These are phyloP conservation scores for Fomitopsis pinicola DNA, from an alignment of 1,284 basidiomycete species.

Conservation along the genomic window DNA sequence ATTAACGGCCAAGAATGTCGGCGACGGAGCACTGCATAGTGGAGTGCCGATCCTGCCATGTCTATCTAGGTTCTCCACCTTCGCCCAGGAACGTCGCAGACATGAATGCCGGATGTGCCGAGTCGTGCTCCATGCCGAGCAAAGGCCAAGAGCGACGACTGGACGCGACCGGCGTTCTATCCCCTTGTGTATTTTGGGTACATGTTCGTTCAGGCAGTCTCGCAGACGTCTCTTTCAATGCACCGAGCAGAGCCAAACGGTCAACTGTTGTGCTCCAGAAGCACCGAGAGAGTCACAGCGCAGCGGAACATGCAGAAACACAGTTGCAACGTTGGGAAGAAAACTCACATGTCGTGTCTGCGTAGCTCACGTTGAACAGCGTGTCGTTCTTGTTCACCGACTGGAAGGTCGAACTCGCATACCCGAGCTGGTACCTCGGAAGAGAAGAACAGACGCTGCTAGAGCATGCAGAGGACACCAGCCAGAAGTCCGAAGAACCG, in stretches of 20 bases:
- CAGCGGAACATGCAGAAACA: too few species aligned
- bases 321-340: background rate
- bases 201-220: background rate
- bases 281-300: too few species aligned
- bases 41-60: background rate
- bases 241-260: background rate
- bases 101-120: background rate
- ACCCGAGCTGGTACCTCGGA: constrained; percentile 64
- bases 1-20: background rate
- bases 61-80: background rate
- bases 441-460: constrained; percentile 46
- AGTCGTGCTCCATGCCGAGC: background rate
- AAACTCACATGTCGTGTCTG: constrained; percentile 59
- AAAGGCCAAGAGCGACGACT: background rate
- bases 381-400: constrained; percentile 58
- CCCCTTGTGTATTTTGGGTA: background rate
- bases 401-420: constrained; percentile 60
- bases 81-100: constrained; percentile 3
- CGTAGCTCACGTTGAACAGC: constrained; percentile 53
- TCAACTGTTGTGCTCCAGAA: too few species aligned
- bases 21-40: too few species aligned
- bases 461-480: constrained; percentile 60
- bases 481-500: constrained; percentile 72
- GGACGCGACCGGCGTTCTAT: background rate
- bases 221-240: background rate